Evolutionary conservation across 2,329 filamentous ascomycete genomes (phyloP).

Genomic region (Didymella arachidicola): DNA sequence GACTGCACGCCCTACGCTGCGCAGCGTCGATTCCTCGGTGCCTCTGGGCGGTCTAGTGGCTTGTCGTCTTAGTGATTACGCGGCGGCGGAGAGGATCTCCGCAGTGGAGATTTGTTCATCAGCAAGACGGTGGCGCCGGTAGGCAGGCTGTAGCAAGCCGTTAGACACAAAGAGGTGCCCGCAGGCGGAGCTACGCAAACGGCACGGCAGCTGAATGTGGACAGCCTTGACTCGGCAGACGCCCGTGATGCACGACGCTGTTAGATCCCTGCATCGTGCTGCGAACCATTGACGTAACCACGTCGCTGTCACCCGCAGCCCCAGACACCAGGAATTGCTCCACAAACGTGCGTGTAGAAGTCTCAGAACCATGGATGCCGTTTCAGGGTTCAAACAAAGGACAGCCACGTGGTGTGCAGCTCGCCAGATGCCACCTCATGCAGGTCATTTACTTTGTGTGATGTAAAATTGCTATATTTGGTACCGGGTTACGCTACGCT

Average conservation of each 20-base stretch:
- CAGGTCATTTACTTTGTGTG: neutral
- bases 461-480: neutral
- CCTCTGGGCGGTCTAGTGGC: slow-evolving; percentile 28
- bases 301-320: slow-evolving; percentile 15
- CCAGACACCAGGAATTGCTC: slow-evolving; percentile 7
- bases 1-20: slow-evolving; percentile 10
- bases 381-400: slow-evolving; percentile 1
- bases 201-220: slow-evolving; percentile 17
- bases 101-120: slow-evolving; percentile 11
- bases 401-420: slow-evolving; percentile 9
- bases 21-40: slow-evolving; percentile 17
- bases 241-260: slow-evolving; percentile 17
- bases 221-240: slow-evolving; percentile 15
- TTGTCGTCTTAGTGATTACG: slow-evolving; percentile 32
- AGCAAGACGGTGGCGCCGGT: neutral
- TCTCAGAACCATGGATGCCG: neutral
- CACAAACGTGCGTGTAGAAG: slow-evolving; percentile 17
- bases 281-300: slow-evolving; percentile 14
- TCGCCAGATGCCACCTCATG: neutral
- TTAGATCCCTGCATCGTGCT: slow-evolving; percentile 12
- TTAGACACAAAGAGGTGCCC: slow-evolving; percentile 4
- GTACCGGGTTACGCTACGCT: slow-evolving; percentile 21
- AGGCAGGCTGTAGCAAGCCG: slow-evolving; percentile 1
- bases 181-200: slow-evolving; percentile 12
- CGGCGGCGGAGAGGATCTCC: slow-evolving; percentile 20